Base-by-base conservation (phyloP, 2,329 filamentous ascomycete species). In the Sordariomycetes sp. region DNA sequence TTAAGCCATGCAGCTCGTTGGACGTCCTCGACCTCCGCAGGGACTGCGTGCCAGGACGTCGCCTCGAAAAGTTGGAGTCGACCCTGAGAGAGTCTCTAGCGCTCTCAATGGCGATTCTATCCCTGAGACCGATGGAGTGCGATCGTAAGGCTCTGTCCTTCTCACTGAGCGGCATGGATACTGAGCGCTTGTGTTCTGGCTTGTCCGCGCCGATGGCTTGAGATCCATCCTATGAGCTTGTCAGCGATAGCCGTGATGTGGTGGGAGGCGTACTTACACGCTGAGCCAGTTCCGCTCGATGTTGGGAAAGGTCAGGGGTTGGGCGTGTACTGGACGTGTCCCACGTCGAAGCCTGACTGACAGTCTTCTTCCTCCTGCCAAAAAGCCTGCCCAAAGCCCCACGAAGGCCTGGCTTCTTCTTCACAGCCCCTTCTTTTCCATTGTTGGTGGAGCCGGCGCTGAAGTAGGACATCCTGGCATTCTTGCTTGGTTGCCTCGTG, bases 91-190 rank as follows among this genome's bases (percentile, higher is more conserved):
- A 75, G 46, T 67, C 72, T 17, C 70, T 68, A 3, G 63, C 68
- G 37, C 63, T 72, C 37, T 69, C 66, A 17, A 71, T 72, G 24
- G 63, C 66, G 21, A 63, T 57, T 17, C 69, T 68, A 43, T 75
- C 70, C 24, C 72, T 66, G 3, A 67, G 66, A 2, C 72, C 70
- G 26, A 77, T 58, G 3, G 75, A 78, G 47, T 80, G 75, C 10
- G 75, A 79, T 29, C 74, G 64, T 24, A 80, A 49, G 3, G 75
- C 75, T 28, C 70, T 64, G 40, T 76, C 72, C 40, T 68, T 75
- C 44, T 80, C 75, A 30, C 68, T 74, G 33, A 79, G 64, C 8
- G 75, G 75, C 21, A 78, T 46, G 5, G 76, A 79, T 5, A 64
- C 63, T 7, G 75, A 74, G 36, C 74, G 68, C 46, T 76, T 72